Percentiles rank a stretch among this genome's conserved stretches.
These are phyloP conservation scores for Kondoa malvinella DNA, from an alignment of 768 basidiomycete genomes.

Conservation along the genomic window DNA sequence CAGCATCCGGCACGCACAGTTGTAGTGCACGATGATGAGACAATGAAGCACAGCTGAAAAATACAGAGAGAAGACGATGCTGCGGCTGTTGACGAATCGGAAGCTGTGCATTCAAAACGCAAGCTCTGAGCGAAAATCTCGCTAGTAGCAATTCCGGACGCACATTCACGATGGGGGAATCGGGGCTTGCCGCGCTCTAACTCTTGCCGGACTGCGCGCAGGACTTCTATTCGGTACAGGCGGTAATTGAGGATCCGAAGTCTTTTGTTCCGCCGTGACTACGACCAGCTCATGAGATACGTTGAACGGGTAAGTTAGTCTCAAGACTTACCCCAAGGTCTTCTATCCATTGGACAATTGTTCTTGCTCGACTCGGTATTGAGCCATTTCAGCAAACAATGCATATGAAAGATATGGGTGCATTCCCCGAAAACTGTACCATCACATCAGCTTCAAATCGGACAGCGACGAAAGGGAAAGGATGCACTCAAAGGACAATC, in stretches of 20 bases:
- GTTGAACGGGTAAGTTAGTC: background rate
- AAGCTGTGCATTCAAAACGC: too few relatives aligned
- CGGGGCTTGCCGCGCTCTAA: background rate
- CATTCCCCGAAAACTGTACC: constrained; percentile 90
- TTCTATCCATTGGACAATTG: constrained; percentile 96
- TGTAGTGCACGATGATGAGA: too few relatives aligned
- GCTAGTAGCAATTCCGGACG: too few relatives aligned
- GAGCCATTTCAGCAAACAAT: constrained; percentile 93
- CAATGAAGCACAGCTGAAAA: too few relatives aligned
- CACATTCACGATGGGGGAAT: too few relatives aligned
- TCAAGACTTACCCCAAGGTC: constrained; percentile 49
- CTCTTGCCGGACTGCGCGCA: background rate
- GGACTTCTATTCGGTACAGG: background rate
- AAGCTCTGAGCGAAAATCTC: too few relatives aligned
- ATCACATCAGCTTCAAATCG: background rate
- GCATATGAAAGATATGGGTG: constrained; percentile 95
- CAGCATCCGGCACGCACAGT: too few relatives aligned
- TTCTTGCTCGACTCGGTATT: constrained; percentile 68
- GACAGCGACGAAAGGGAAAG: background rate
- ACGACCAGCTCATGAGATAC: background rate
- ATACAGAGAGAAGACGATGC: too few relatives aligned
- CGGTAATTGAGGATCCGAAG: background rate
- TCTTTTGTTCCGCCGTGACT: constrained; percentile 1
- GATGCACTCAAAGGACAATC: constrained; percentile 74
- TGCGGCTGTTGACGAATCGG: too few relatives aligned